Base-by-base conservation (phyloP, 352 stramenopile species). In the Aphanomyces cochlioides region DNA sequence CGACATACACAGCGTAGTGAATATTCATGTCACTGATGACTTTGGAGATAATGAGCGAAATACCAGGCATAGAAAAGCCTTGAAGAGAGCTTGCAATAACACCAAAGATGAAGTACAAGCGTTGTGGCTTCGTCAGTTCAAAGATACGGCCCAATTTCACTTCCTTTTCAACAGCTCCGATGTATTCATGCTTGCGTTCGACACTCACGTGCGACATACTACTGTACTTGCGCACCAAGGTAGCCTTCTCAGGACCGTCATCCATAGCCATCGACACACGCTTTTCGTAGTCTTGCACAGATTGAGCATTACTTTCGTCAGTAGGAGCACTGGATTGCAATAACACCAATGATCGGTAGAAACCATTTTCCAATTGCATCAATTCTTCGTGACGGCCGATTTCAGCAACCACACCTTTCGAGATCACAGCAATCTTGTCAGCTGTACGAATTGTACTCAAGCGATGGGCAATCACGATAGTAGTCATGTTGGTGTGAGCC, bases 401-500 rank as follows among this genome's bases (percentile, higher is more conserved):
- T 21, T 78, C 74, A 12, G 67, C 65, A 0, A 78, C 68, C 3
- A 47, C 28, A 17, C 74, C 74, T 3, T 65, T 54, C 0, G 58
- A 73, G 6, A 78, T 13, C n/a, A 78, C 64, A n/a, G 68, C 59
- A 43, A 78, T 78, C 57, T 74, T 81, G 78, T 93, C 76, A 0
- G 86, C 84, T 57, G 91, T 78, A 7, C 80, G 82, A 7, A 93
- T 74, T 1, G 86, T 93, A 17, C 83, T 91, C n/a, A 93, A 78
- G 8, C 86, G 79, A 61, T 93, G 86, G 3, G 86, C 86, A 45
- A 93, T 92, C 67, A 90, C 89, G 63, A 93, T 75, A 10, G 82
- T 91, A 37, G 85, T 93, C 39, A 77, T 73, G 0, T 66, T 73
- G n/a, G 74, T 77, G 15, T 73, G 67, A 10, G 73, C 53, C 2